Evolutionary conservation across 345 rosid genomes (phyloP).

Genomic region (Hibiscus trionum): DNA sequence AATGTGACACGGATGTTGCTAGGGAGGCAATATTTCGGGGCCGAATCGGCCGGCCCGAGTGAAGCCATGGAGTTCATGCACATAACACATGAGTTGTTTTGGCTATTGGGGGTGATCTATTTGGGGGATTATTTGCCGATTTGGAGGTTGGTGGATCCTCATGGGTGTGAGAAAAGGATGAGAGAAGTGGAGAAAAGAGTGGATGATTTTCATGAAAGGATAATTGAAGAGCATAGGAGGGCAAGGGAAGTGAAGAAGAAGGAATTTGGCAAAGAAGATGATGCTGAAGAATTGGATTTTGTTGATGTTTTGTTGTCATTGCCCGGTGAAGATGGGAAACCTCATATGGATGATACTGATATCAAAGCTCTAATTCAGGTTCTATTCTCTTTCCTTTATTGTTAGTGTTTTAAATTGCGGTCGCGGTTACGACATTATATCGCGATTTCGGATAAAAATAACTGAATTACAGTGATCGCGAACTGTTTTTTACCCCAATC

Average conservation of each 20-base stretch:
- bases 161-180: constrained; percentile 74
- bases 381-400: background rate
- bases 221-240: constrained; percentile 60
- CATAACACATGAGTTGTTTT: constrained; percentile 59
- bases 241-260: constrained; percentile 18
- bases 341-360: constrained; percentile 62
- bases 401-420: too few species aligned
- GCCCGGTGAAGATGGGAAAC: constrained; percentile 66
- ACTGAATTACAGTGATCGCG: too few species aligned
- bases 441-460: too few species aligned
- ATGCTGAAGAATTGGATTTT: constrained; percentile 51
- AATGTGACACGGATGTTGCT: constrained; percentile 83
- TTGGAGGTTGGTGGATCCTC: constrained; percentile 90
- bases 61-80: constrained; percentile 90
- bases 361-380: constrained; percentile 93
- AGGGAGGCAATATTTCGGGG: constrained; percentile 77
- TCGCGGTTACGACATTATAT: too few species aligned
- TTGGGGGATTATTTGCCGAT: constrained; percentile 83
- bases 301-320: constrained; percentile 77
- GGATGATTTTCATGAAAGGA: constrained; percentile 70
- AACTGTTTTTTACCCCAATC: too few species aligned
- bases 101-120: constrained; percentile 72
- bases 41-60: constrained; percentile 42
- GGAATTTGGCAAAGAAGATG: background rate
- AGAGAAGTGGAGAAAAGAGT: constrained; percentile 80